Conservation (phyloP, 225 moss, liverwort and hornwort species). For the Climacium dendroides region DNA sequence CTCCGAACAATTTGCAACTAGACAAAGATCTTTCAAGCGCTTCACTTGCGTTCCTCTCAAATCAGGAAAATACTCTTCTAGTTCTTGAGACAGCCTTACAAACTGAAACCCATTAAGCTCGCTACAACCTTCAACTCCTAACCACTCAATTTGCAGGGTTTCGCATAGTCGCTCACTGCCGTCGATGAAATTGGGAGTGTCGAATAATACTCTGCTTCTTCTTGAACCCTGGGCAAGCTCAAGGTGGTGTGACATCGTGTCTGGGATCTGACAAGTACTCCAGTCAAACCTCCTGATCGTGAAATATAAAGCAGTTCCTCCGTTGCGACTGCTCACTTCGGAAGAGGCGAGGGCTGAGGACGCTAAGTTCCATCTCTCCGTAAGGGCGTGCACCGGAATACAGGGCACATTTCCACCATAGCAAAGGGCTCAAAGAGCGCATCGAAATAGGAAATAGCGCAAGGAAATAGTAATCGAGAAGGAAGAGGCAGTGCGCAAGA, state of each 20-base stretch:
- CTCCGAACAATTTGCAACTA: background rate
- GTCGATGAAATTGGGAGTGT: background rate
- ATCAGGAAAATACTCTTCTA: background rate
- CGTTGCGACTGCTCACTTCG: background rate
- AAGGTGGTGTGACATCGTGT: background rate
- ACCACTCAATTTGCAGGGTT: background rate
- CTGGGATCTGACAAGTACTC: background rate
- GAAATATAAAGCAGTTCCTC: background rate
- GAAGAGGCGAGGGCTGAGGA: background rate
- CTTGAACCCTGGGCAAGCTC: slow-evolving; percentile 12
- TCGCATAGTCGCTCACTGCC: background rate
- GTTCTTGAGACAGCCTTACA: background rate
- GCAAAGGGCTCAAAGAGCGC: background rate
- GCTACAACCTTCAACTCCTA: background rate
- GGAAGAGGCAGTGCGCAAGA: background rate
- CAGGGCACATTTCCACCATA: background rate
- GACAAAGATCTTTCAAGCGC: background rate
- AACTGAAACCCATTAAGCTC: background rate
- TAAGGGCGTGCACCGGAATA: background rate
- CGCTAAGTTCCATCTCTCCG: background rate
- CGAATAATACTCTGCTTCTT: background rate
- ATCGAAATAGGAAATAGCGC: background rate
- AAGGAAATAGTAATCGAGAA: background rate
- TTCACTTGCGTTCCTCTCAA: background rate
- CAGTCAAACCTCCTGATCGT: background rate